A percentile compares a stretch with the other conserved stretches of the same genome.
phyloP scores from a whole-genome alignment of 1,284 basidiomycete genomes.

The Heterobasidion irregulare region DNA sequence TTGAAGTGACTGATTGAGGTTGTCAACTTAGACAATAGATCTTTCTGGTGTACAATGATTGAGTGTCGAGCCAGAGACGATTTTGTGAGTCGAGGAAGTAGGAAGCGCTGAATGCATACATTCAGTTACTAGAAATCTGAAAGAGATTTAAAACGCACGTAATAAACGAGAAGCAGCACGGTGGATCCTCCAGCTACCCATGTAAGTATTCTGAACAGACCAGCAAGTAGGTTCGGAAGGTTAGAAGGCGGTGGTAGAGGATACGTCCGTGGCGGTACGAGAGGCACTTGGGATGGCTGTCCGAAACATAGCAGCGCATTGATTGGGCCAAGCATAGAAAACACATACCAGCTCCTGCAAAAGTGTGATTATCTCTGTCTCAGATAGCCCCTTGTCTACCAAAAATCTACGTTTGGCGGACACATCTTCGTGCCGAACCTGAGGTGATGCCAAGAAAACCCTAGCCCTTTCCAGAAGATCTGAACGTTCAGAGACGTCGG shows the following conservation, averaged over 20 bases:
- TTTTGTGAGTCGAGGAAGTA: not conserved
- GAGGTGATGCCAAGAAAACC: constrained; percentile 55
- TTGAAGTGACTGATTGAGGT: not conserved
- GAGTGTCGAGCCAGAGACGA: not conserved
- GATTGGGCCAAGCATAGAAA: constrained; percentile 5
- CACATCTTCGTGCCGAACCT: constrained; percentile 49
- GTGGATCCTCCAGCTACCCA: constrained; percentile 63
- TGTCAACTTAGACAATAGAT: not conserved
- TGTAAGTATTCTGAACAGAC: constrained; percentile 49
- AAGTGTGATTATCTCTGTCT: constrained; percentile 51
- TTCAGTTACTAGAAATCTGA: not conserved
- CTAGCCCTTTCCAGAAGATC: constrained; percentile 54
- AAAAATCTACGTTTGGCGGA: constrained; percentile 58
- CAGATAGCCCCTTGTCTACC: constrained; percentile 59
- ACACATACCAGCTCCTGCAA: constrained; percentile 46
- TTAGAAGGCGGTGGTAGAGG: constrained; percentile 63
- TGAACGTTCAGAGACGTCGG: constrained; percentile 15
- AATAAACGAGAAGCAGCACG: constrained; percentile 50
- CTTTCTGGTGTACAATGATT: not conserved
- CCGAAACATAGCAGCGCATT: constrained; percentile 1
- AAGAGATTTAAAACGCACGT: constrained; percentile 32
- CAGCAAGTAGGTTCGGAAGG: constrained; percentile 55
- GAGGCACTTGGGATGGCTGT: constrained; percentile 45
- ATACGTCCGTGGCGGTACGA: constrained; percentile 62
- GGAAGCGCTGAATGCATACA: not conserved